A percentile compares a stretch with the other conserved stretches of the same genome.
These are phyloP conservation scores for Anthoceros angustus DNA, from an alignment of 225 moss, liverwort and hornwort species.

Conservation along the genomic window DNA sequence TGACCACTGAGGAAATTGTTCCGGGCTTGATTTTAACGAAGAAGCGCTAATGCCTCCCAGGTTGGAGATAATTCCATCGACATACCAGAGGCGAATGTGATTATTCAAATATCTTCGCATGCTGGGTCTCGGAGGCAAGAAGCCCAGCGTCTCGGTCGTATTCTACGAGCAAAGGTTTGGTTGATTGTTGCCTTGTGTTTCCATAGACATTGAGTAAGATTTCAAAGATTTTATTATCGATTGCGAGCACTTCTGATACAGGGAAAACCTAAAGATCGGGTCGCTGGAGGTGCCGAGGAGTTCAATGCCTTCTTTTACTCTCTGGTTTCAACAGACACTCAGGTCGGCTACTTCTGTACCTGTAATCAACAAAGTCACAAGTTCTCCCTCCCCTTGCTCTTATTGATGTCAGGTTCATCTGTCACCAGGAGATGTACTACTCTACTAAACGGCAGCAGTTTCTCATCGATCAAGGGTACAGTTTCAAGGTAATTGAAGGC, in stretches of 20 bases:
- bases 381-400: neutral
- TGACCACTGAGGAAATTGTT: neutral
- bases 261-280: slow-evolving; percentile 84
- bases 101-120: slow-evolving; percentile 95
- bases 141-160: slow-evolving; percentile 93
- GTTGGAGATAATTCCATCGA: slow-evolving; percentile 98
- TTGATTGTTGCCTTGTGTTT: neutral
- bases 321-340: slow-evolving; percentile 84
- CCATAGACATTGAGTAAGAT: neutral
- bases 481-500: slow-evolving; percentile 53
- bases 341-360: slow-evolving; percentile 26
- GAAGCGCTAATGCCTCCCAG: slow-evolving; percentile 16
- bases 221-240: neutral
- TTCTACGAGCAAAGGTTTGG: slow-evolving; percentile 81
- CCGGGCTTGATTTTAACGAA: neutral
- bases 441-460: slow-evolving; percentile 87
- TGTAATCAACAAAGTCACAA: neutral
- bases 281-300: slow-evolving; percentile 86
- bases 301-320: slow-evolving; percentile 96
- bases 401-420: neutral
- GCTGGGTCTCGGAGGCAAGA: slow-evolving; percentile 96
- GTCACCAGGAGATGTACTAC: slow-evolving; percentile 77
- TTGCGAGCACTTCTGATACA: slow-evolving; percentile 8
- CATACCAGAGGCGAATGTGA: slow-evolving; percentile 94
- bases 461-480: slow-evolving; percentile 91